Evolutionary conservation across 345 rosid genomes (phyloP).

Genomic region (Aegle marmelos): DNA sequence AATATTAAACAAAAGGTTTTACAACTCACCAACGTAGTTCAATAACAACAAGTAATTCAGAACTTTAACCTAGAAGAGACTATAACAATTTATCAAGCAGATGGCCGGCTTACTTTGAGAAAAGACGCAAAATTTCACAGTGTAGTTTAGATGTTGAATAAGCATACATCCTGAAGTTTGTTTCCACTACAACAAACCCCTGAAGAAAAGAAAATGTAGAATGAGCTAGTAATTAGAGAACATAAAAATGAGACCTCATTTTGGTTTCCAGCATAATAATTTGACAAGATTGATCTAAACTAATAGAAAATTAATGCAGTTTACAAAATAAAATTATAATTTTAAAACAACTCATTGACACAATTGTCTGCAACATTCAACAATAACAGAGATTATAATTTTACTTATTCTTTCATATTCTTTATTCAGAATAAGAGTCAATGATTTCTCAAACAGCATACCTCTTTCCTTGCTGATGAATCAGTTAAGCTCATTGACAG

Average conservation of each 20-base stretch:
- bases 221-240: background rate
- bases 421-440: background rate
- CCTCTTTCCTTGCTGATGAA: conserved; percentile 85
- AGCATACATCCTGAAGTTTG: conserved; percentile 88
- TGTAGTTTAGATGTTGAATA: conserved; percentile 96
- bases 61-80: background rate
- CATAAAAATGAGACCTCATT: background rate
- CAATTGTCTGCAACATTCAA: background rate
- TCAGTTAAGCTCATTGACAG: conserved; percentile 87
- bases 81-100: background rate
- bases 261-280: background rate
- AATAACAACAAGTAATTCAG: background rate
- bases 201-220: conserved; percentile 28
- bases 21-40: background rate
- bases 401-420: background rate
- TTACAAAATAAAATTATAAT: background rate
- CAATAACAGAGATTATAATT: background rate
- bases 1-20: background rate
- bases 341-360: background rate
- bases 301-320: background rate
- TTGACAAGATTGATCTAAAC: background rate
- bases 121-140: conserved; percentile 84
- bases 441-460: conserved; percentile 21
- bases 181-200: conserved; percentile 95
- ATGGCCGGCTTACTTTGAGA: conserved; percentile 57